Conservation (phyloP, 2,329 filamentous ascomycete genomes). For the Penicillium crustosum region DNA sequence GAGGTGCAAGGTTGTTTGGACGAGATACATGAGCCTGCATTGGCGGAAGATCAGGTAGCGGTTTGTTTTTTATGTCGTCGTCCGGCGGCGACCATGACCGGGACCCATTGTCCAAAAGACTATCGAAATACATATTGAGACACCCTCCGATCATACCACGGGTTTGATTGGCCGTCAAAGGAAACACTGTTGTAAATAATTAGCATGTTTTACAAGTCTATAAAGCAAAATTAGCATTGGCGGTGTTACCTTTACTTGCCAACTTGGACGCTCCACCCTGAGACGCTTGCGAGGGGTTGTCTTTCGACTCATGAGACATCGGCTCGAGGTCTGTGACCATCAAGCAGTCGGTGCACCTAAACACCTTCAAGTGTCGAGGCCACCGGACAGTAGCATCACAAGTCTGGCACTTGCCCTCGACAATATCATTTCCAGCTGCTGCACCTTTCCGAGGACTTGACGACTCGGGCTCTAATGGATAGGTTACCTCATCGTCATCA, state of each 20-base stretch:
- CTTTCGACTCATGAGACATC: conserved; percentile 24
- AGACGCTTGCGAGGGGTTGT: conserved; percentile 1
- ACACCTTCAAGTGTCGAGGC: conserved; percentile 70
- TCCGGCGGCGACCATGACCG: conserved; percentile 22
- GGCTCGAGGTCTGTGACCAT: conserved; percentile 78
- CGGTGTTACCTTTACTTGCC: conserved; percentile 14
- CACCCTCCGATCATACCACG: conserved; percentile 58
- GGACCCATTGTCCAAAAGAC: conserved; percentile 35
- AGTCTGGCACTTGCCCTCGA: conserved; percentile 77
- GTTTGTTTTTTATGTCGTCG: conserved; percentile 14
- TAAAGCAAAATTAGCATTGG: neutral
- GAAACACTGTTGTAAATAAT: conserved; percentile 33
- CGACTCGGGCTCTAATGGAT: conserved; percentile 35
- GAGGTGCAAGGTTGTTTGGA: conserved; percentile 19
- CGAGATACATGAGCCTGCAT: conserved; percentile 11
- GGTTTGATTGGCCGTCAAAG: conserved; percentile 62
- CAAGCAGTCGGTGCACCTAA: conserved; percentile 79
- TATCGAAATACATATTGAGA: conserved; percentile 52
- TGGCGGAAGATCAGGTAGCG: conserved; percentile 15
- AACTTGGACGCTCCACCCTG: conserved; percentile 1
- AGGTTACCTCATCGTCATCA: conserved; percentile 34
- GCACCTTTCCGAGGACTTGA: conserved; percentile 42
- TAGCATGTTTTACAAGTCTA: conserved; percentile 2
- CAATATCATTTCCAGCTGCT: conserved; percentile 57
- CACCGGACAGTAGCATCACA: conserved; percentile 79